phyloP scores from a whole-genome alignment of 805 yeast species.

The Saccharomyces kudriavzevii region DNA sequence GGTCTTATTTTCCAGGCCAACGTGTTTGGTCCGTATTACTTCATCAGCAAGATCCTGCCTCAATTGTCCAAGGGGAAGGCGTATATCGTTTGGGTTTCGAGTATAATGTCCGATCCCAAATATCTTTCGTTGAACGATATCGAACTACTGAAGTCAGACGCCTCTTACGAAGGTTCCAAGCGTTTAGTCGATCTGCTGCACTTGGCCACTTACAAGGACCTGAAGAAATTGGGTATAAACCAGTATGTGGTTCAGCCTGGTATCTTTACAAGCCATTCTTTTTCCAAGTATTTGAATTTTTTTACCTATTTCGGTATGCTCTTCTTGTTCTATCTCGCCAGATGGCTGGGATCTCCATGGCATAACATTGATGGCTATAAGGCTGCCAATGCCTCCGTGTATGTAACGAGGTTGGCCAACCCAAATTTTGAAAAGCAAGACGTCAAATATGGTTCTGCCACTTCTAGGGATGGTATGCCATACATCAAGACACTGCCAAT shows the following conservation, averaged over 20 bases:
- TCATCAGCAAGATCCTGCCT: conserved; percentile 57
- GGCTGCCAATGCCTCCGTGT: conserved; percentile 83
- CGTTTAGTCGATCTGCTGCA: conserved; percentile 79
- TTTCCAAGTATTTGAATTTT: conserved; percentile 64
- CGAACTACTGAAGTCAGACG: conserved; percentile 53
- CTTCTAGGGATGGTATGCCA: conserved; percentile 56
- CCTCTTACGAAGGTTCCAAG: conserved; percentile 88
- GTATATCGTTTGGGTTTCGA: conserved; percentile 74
- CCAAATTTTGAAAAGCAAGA: conserved; percentile 40
- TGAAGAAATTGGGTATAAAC: conserved; percentile 46
- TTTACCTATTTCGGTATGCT: conserved; percentile 84
- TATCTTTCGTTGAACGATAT: conserved; percentile 68
- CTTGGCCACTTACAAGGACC: conserved; percentile 50
- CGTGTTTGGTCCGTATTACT: conserved; percentile 91
- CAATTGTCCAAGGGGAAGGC: conserved; percentile 51
- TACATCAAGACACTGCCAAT: conserved; percentile 48
- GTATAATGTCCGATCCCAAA: conserved; percentile 71
- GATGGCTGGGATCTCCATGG: conserved; percentile 77
- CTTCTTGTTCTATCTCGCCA: conserved; percentile 70
- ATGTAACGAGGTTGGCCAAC: conserved; percentile 49
- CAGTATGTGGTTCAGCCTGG: conserved; percentile 92
- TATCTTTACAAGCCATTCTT: conserved; percentile 77
- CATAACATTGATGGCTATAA: conserved; percentile 82
- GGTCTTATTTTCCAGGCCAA: conserved; percentile 91
- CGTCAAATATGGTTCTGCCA: conserved; percentile 67